These are phyloP conservation scores for Yamadazyma oceani DNA, from an alignment of 1,139 yeast species.

Conservation along the genomic window DNA sequence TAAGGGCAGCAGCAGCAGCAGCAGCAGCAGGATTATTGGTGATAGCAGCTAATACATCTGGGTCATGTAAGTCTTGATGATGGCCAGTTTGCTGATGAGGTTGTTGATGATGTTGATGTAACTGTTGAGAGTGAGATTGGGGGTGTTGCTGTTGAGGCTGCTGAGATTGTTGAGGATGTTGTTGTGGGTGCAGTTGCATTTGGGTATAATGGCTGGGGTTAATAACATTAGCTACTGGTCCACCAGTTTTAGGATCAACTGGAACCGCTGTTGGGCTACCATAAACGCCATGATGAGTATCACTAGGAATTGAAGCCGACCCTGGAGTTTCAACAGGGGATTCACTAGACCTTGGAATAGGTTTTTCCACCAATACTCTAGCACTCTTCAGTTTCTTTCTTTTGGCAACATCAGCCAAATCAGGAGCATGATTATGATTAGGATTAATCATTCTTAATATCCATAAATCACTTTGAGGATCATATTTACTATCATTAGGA, in stretches of 20 bases:
- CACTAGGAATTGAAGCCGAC: constrained; percentile 11
- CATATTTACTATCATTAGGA: constrained; percentile 9
- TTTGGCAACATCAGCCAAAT: constrained; percentile 34
- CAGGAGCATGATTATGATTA: constrained; percentile 48
- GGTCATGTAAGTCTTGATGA: constrained; percentile 41
- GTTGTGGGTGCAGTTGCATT: constrained; percentile 15
- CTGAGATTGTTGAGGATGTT: constrained; percentile 15
- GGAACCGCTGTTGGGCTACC: not conserved
- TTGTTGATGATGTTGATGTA: constrained; percentile 17
- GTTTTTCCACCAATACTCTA: constrained; percentile 48
- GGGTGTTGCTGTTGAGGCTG: constrained; percentile 16
- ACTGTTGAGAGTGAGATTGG: constrained; percentile 14
- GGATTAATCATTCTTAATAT: constrained; percentile 52
- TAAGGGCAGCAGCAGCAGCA: constrained; percentile 32
- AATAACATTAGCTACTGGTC: constrained; percentile 15
- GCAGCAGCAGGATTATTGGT: constrained; percentile 30
- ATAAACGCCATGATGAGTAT: constrained; percentile 1
- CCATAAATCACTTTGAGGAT: constrained; percentile 39
- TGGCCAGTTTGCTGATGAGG: constrained; percentile 24
- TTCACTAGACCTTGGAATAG: constrained; percentile 31
- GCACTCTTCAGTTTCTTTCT: constrained; percentile 42
- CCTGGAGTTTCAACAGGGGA: constrained; percentile 7
- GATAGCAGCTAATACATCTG: constrained; percentile 49
- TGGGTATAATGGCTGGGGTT: constrained; percentile 15
- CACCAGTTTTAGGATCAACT: constrained; percentile 1